Conservation (phyloP, 164 flowering plant species). For the Sedum album region DNA sequence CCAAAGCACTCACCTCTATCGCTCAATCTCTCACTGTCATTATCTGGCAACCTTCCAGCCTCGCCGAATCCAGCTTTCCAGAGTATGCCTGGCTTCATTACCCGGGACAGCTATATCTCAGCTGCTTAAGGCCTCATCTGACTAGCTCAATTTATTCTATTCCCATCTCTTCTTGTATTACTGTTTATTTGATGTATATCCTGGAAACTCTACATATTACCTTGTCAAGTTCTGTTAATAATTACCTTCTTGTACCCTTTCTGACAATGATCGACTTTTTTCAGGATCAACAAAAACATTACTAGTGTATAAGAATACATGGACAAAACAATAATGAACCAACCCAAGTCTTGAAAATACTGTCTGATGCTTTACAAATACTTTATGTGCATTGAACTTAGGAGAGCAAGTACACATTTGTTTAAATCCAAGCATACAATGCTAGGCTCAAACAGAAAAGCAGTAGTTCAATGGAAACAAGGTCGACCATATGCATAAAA, state of each 20-base stretch:
- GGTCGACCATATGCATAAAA: background rate
- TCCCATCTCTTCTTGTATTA: background rate
- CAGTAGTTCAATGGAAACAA: background rate
- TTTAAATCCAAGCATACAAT: no score
- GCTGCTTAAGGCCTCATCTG: constrained; percentile 22
- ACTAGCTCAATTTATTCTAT: background rate
- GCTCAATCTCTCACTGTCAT: constrained; percentile 26
- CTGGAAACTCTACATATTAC: background rate
- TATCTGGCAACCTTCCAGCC: constrained; percentile 16
- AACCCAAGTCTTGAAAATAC: background rate
- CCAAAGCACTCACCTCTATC: no score
- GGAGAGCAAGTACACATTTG: no score
- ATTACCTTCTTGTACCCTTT: background rate
- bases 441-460: background rate
- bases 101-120: constrained; percentile 33
- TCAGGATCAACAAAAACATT: no score
- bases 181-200: background rate
- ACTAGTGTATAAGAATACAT: no score
- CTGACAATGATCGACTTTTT: no score
- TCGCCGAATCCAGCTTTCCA: constrained; percentile 31
- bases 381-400: no score
- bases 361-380: background rate
- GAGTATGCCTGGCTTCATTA: constrained; percentile 22
- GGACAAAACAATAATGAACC: no score
- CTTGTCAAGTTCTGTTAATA: background rate